These are phyloP conservation scores for Clathrospora elynae DNA, from an alignment of 2,329 filamentous ascomycete genomes.

Conservation along the genomic window DNA sequence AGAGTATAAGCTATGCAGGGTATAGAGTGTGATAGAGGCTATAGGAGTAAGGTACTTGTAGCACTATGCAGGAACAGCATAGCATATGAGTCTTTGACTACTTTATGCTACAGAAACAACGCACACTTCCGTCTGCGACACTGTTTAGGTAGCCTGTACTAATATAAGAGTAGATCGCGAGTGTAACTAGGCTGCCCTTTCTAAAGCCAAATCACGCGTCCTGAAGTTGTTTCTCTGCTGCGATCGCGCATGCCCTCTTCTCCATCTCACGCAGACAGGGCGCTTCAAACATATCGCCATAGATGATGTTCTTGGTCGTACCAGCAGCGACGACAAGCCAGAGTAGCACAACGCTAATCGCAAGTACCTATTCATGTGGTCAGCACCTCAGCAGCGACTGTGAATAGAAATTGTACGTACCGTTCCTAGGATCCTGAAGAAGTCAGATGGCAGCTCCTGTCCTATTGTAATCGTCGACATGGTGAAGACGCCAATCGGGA, in stretches of 20 bases:
- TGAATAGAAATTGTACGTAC: no score
- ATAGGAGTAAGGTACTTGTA: no score
- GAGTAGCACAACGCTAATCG: conserved; percentile 56
- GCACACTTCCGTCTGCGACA: no score
- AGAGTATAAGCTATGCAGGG: no score
- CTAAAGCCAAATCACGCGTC: no score
- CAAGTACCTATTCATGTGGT: conserved; percentile 49
- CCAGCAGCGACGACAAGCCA: conserved; percentile 60
- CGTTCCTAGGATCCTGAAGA: conserved; percentile 62
- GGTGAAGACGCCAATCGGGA: conserved; percentile 59
- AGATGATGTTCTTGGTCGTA: conserved; percentile 55
- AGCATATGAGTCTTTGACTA: no score
- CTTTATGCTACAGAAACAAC: no score
- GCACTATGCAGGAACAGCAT: no score
- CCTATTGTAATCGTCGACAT: conserved; percentile 54
- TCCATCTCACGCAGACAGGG: conserved; percentile 55
- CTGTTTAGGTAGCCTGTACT: no score
- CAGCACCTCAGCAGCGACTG: neutral
- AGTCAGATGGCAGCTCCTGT: conserved; percentile 58
- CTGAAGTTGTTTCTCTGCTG: conserved; percentile 10
- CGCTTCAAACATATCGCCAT: conserved; percentile 59
- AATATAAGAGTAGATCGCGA: no score
- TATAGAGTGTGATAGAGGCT: no score
- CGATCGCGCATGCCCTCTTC: conserved; percentile 16
- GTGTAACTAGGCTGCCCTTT: no score